Evolutionary conservation across 306 rosid species (phyloP).

Genomic region (Dalbergia cochinchinensis): DNA sequence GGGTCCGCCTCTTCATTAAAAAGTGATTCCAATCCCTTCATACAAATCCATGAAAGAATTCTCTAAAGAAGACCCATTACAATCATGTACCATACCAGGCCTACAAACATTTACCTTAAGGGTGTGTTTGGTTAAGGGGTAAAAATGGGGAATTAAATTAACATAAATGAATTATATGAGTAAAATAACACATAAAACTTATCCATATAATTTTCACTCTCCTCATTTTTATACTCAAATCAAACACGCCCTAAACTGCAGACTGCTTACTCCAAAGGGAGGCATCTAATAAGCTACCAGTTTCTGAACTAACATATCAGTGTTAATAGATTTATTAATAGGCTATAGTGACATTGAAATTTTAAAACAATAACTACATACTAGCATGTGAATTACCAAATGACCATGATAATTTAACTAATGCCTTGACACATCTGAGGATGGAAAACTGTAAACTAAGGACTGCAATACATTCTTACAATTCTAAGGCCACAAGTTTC

Average conservation of each 20-base stretch:
- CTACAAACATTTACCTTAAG: background rate
- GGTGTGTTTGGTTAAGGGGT: too few relatives aligned
- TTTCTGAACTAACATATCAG: background rate
- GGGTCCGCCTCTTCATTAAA: background rate
- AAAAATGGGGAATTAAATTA: too few relatives aligned
- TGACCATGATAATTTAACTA: background rate
- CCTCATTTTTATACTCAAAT: too few relatives aligned
- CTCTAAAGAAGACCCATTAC: background rate
- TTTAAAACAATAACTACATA: background rate
- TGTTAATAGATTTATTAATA: background rate
- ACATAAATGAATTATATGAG: too few relatives aligned
- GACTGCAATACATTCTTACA: background rate
- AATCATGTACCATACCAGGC: background rate
- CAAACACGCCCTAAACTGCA: background rate
- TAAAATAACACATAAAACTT: too few relatives aligned
- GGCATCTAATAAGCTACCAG: background rate
- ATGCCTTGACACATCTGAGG: background rate
- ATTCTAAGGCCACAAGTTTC: background rate
- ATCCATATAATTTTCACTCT: too few relatives aligned
- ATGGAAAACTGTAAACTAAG: background rate
- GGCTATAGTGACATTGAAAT: background rate
- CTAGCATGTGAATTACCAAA: background rate
- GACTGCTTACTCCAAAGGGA: background rate
- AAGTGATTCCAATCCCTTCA: background rate
- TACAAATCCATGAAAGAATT: background rate